Evolutionary conservation across 225 moss, liverwort and hornwort species (phyloP), one percentile per base, ranked within the genome.

Genomic region (Marchantia polymorpha): DNA sequence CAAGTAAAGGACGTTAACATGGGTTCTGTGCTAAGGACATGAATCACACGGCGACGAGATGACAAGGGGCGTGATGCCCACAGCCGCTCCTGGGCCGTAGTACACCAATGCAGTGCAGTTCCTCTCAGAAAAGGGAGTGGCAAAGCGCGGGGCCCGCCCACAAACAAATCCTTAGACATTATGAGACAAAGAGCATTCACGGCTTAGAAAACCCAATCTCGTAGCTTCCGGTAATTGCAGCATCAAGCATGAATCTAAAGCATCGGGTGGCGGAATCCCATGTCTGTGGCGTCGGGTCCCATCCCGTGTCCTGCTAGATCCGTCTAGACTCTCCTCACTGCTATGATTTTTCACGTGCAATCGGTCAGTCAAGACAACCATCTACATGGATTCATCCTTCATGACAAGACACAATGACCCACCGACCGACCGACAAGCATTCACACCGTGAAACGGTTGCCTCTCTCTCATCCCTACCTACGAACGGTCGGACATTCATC

Each of bases 31-130:
- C 10, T 25, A 19, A 13, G 13, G 8, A 60, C 17, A 59, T 31
- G 6, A 17, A 75, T 75, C 75, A 59, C 8, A 75, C 17, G 64
- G 13, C 9, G 77, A 64, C 77, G 77, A 77, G 64, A 77, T 64
- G 64, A 77, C 49, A 77, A 60, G 76, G 17, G 77, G 64, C 60
- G 59, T 47, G n/a, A 49, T 46, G 63, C 59, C 20, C 63, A 20
- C 16, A 58, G 15, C 6, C 53, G 23, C 69, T 17, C 27, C 10
- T 26, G 73, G 16, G 25, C 19, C 13, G 39, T 14, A 6, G 8
- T 27, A 73, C 16, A 53, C 26, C 13, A 23, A 5, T 5, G 39
- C 39, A 73, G 61, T 8, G 69, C 52, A 25, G 25, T 52, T 73
- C 26, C 12, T 23, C 26, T 23, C 16, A 26, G 27, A 29, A 27